Evolutionary conservation across 164 flowering plant species (phyloP).

Genomic region (Akebia trifoliata): DNA sequence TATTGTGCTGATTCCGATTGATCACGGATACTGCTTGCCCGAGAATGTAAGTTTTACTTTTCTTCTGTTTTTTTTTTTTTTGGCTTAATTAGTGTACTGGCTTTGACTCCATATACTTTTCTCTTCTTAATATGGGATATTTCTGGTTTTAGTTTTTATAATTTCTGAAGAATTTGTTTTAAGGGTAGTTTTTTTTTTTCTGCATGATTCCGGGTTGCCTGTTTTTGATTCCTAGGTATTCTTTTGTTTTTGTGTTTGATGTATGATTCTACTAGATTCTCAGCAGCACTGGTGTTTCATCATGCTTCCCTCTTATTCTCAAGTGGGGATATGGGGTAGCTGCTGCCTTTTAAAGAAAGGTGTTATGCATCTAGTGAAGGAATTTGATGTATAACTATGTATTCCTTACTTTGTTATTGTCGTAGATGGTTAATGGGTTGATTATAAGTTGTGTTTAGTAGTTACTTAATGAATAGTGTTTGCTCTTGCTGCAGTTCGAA

Average conservation of each 20-base stretch:
- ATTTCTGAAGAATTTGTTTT: no score
- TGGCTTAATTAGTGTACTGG: not conserved
- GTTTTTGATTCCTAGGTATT: no score
- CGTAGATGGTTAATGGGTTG: not conserved
- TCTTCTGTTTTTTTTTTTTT: not conserved
- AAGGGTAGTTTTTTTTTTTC: no score
- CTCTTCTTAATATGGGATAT: not conserved
- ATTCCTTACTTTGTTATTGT: not conserved
- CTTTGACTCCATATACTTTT: not conserved
- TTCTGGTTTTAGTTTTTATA: no score
- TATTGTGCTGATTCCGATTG: conserved; percentile 60
- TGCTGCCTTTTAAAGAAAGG: no score
- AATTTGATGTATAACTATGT: not conserved
- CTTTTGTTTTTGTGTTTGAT: no score
- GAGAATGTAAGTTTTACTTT: conserved; percentile 43
- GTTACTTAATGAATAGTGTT: not conserved
- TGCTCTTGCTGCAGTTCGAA: conserved; percentile 53
- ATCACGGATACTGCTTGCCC: conserved; percentile 85
- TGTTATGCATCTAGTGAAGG: no score
- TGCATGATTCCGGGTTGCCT: no score
- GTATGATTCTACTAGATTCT: no score
- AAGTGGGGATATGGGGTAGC: no score
- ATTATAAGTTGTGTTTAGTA: not conserved
- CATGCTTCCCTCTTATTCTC: no score
- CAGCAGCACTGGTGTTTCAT: no score